These are phyloP conservation scores for Paramyrothecium sp. DNA, from an alignment of 2,329 filamentous ascomycete genomes.

Conservation along the genomic window DNA sequence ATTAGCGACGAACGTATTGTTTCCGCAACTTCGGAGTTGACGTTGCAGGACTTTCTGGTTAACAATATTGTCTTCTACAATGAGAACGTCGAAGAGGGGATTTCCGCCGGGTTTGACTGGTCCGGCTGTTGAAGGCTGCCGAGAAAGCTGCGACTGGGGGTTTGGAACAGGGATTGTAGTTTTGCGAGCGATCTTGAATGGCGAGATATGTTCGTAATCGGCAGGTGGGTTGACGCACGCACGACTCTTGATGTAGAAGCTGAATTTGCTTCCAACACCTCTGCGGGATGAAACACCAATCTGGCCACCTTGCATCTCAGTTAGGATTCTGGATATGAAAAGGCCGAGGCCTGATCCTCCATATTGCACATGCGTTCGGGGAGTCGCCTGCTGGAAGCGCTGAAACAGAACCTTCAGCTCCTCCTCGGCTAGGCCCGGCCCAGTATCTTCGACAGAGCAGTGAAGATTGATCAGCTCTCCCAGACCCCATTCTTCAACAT, in stretches of 20 bases:
- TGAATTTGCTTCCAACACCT: conserved; percentile 71
- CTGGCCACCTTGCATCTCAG: conserved; percentile 75
- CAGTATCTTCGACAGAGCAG: conserved; percentile 71
- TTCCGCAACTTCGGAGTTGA: conserved; percentile 59
- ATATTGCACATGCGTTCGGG: conserved; percentile 70
- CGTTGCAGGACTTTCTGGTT: conserved; percentile 64
- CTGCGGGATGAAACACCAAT: conserved; percentile 69
- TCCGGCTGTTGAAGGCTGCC: conserved; percentile 9
- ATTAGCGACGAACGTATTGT: conserved; percentile 61
- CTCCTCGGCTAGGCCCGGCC: conserved; percentile 62
- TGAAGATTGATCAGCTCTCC: conserved; percentile 72
- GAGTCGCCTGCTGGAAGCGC: conserved; percentile 66
- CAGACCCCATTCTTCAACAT: conserved; percentile 65
- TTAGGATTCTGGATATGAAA: conserved; percentile 75
- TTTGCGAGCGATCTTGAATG: conserved; percentile 33
- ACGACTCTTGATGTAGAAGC: conserved; percentile 71
- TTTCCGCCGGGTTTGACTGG: conserved; percentile 10
- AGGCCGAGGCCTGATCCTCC: conserved; percentile 69
- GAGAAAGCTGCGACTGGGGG: conserved; percentile 14
- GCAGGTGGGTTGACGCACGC: conserved; percentile 44
- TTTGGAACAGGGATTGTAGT: conserved; percentile 14
- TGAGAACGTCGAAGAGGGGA: conserved; percentile 53
- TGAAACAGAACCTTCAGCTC: conserved; percentile 67
- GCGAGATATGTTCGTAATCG: conserved; percentile 33
- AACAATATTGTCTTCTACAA: conserved; percentile 68